phyloP scores from a whole-genome alignment of 176 grass and related monocot genomes.

The Coix lacrymajobi region DNA sequence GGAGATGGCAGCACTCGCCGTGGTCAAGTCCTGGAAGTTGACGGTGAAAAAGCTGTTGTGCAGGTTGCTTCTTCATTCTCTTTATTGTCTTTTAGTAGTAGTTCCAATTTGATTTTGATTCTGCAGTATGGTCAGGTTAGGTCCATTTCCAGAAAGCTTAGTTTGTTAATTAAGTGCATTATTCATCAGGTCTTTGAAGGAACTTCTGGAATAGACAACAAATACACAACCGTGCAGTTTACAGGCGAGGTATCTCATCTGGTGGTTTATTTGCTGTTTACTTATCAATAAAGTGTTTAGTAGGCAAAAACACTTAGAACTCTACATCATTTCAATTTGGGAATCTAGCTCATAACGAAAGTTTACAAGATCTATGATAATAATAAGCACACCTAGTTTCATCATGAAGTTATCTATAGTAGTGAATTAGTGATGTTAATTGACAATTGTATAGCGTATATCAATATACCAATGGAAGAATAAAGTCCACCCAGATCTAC shows the following conservation, averaged over 20 bases:
- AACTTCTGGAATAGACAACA: constrained; percentile 98
- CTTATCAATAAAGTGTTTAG: background rate
- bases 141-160: background rate
- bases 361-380: background rate
- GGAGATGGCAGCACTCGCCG: constrained; percentile 95
- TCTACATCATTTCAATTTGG: background rate
- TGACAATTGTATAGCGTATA: background rate
- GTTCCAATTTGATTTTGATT: background rate
- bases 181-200: constrained; percentile 90
- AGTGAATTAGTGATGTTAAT: background rate
- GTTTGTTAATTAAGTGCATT: background rate
- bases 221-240: constrained; percentile 98
- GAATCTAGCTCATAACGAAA: background rate
- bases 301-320: background rate
- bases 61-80: constrained; percentile 54
- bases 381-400: background rate
- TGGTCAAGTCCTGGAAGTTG: constrained; percentile 99
- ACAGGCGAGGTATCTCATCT: constrained; percentile 79
- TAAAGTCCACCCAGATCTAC: background rate
- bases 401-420: background rate
- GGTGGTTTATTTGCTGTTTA: background rate
- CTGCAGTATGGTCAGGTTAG: background rate
- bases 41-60: constrained; percentile 98
- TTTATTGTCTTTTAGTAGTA: background rate
- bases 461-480: background rate